phyloP scores from a whole-genome alignment of 1,284 basidiomycete species.

The Irpex rosettiformis region DNA sequence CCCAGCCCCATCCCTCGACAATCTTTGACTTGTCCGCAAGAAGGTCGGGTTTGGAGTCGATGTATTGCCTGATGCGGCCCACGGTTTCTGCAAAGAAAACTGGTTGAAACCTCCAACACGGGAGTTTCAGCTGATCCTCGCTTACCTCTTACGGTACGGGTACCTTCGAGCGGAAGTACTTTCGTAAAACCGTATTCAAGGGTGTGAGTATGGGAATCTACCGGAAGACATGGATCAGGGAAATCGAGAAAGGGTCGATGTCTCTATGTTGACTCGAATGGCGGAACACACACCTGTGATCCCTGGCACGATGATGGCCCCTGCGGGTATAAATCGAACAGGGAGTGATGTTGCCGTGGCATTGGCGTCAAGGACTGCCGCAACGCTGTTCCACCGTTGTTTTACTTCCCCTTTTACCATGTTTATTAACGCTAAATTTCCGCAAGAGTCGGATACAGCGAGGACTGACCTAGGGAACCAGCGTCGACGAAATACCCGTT shows the following conservation, averaged over 20 bases:
- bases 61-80: constrained; percentile 59
- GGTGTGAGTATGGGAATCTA: constrained; percentile 82
- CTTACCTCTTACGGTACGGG: constrained; percentile 40
- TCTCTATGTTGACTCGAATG: constrained; percentile 3
- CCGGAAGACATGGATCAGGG: background rate
- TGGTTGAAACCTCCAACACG: constrained; percentile 1
- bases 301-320: constrained; percentile 63
- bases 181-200: constrained; percentile 71
- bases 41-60: constrained; percentile 55
- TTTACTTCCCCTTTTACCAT: constrained; percentile 39
- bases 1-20: constrained; percentile 88
- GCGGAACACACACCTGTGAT: constrained; percentile 48
- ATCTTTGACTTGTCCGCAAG: constrained; percentile 54
- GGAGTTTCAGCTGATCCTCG: background rate
- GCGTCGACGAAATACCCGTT: constrained; percentile 45
- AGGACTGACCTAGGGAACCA: constrained; percentile 53
- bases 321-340: constrained; percentile 48
- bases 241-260: background rate
- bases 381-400: constrained; percentile 33
- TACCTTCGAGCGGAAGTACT: constrained; percentile 64
- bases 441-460: background rate
- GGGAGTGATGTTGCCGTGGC: constrained; percentile 13
- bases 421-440: background rate
- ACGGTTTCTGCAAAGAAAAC: constrained; percentile 51
- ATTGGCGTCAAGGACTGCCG: constrained; percentile 1